phyloP scores from a whole-genome alignment of 1,139 yeast species.

The Geotrichum bryndzae region DNA sequence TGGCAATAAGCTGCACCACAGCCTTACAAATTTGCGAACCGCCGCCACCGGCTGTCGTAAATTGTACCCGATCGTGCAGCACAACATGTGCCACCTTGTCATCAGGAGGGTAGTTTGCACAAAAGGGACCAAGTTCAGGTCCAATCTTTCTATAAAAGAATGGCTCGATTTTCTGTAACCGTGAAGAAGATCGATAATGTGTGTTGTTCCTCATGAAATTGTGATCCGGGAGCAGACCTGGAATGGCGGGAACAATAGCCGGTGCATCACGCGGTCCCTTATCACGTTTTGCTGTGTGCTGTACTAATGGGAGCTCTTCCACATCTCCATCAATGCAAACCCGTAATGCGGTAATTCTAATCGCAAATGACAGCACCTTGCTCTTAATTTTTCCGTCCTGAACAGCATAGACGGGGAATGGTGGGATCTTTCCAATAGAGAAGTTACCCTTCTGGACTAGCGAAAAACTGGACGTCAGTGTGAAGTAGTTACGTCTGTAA shows the following conservation, averaged over 20 bases:
- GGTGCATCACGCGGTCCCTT: slow-evolving; percentile 16
- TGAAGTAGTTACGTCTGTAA: slow-evolving; percentile 17
- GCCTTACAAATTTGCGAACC: slow-evolving; percentile 15
- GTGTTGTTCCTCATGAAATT: slow-evolving; percentile 16
- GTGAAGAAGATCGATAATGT: slow-evolving; percentile 14
- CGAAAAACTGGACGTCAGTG: slow-evolving; percentile 15
- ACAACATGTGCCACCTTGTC: slow-evolving; percentile 17
- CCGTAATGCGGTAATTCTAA: slow-evolving; percentile 15
- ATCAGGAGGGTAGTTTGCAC: slow-evolving; percentile 11
- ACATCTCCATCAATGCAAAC: slow-evolving; percentile 10
- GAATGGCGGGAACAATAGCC: slow-evolving; percentile 16
- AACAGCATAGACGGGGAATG: slow-evolving; percentile 11
- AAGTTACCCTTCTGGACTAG: slow-evolving; percentile 6
- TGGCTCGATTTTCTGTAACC: slow-evolving; percentile 13
- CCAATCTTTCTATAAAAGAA: slow-evolving; percentile 9
- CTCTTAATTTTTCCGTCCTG: slow-evolving; percentile 4
- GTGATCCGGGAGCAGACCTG: slow-evolving; percentile 17
- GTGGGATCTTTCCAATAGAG: slow-evolving; percentile 15
- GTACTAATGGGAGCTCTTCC: slow-evolving; percentile 15
- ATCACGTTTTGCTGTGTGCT: slow-evolving; percentile 17
- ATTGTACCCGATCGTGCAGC: slow-evolving; percentile 17
- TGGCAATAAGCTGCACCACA: slow-evolving; percentile 15
- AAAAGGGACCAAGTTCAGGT: slow-evolving; percentile 14
- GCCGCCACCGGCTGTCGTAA: slow-evolving; percentile 18
- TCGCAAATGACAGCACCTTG: slow-evolving; percentile 15